These are phyloP conservation scores for Nicotiana rustica DNA, from an alignment of 305 asterid species.

Conservation along the genomic window DNA sequence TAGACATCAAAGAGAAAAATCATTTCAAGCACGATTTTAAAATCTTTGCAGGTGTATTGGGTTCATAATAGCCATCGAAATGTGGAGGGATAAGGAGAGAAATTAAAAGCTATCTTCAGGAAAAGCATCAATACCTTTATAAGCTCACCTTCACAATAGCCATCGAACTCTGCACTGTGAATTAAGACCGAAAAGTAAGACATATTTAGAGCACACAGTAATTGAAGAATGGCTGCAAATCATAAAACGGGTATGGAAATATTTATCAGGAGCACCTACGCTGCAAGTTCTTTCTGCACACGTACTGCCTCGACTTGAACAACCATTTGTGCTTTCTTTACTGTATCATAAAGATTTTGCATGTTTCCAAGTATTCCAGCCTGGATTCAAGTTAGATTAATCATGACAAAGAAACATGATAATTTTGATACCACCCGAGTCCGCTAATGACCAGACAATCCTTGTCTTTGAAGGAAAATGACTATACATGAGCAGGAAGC, in stretches of 20 bases:
- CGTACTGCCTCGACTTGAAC: slow-evolving; percentile 99
- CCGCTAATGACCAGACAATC: slow-evolving; percentile 9
- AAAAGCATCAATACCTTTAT: slow-evolving; percentile 64
- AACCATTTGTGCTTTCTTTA: slow-evolving; percentile 96
- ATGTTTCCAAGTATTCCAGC: slow-evolving; percentile 95
- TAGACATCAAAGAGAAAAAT: slow-evolving; percentile 15
- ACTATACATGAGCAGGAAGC: background rate
- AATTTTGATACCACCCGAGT: background rate
- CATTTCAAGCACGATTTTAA: background rate
- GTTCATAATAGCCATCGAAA: background rate
- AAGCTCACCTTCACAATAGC: slow-evolving; percentile 88
- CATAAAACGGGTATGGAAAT: background rate
- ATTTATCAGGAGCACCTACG: slow-evolving; percentile 49
- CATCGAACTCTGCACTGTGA: slow-evolving; percentile 96
- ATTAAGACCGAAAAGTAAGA: background rate
- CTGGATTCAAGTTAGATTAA: slow-evolving; percentile 42
- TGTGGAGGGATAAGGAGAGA: slow-evolving; percentile 2
- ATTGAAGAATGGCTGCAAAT: background rate
- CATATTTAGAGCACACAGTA: background rate
- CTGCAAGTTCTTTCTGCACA: slow-evolving; percentile 94
- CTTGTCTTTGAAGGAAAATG: background rate
- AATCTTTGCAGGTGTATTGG: slow-evolving; percentile 2
- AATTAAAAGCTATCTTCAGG: background rate
- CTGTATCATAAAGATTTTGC: slow-evolving; percentile 95
- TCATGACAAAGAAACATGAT: slow-evolving; percentile 16